phyloP scores from a whole-genome alignment of 2,329 filamentous ascomycete genomes.

The Rugonectria rugulosa region DNA sequence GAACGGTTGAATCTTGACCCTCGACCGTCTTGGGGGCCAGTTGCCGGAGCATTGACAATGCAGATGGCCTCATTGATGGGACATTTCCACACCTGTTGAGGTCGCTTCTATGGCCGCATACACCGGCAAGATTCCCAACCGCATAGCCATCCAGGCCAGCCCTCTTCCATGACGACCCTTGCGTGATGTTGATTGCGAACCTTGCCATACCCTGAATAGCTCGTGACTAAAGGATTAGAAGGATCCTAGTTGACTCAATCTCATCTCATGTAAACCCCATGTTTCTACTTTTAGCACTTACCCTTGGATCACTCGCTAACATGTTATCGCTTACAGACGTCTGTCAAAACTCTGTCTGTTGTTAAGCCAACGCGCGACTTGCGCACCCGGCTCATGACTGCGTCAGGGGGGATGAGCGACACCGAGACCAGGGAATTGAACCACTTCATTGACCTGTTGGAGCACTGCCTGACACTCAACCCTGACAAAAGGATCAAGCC shows the following conservation, averaged over 20 bases:
- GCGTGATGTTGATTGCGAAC: constrained; percentile 21
- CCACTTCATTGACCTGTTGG: constrained; percentile 85
- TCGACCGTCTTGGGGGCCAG: constrained; percentile 23
- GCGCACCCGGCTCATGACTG: constrained; percentile 78
- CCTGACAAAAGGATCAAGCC: constrained; percentile 92
- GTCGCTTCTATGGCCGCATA: constrained; percentile 29
- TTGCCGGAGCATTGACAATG: constrained; percentile 20
- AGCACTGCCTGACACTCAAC: constrained; percentile 87
- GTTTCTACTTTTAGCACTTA: constrained; percentile 23
- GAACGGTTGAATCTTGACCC: constrained; percentile 27
- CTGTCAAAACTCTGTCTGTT: constrained; percentile 71
- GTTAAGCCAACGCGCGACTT: constrained; percentile 83
- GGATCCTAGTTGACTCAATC: constrained; percentile 25
- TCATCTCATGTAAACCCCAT: constrained; percentile 9
- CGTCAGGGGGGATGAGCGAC: constrained; percentile 76
- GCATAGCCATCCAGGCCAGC: constrained; percentile 29
- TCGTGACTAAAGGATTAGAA: constrained; percentile 12
- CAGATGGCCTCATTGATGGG: constrained; percentile 12
- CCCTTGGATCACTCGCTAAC: constrained; percentile 31
- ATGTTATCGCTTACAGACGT: constrained; percentile 58
- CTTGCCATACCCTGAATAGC: constrained; percentile 25
- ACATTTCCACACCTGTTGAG: constrained; percentile 26
- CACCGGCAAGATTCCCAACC: constrained; percentile 13
- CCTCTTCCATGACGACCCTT: constrained; percentile 32
- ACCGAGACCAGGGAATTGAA: constrained; percentile 79